Evolutionary conservation across 2,329 filamentous ascomycete genomes (phyloP), one percentile per base, ranked within the genome.

Genomic region (Ceratocystis papillata): DNA sequence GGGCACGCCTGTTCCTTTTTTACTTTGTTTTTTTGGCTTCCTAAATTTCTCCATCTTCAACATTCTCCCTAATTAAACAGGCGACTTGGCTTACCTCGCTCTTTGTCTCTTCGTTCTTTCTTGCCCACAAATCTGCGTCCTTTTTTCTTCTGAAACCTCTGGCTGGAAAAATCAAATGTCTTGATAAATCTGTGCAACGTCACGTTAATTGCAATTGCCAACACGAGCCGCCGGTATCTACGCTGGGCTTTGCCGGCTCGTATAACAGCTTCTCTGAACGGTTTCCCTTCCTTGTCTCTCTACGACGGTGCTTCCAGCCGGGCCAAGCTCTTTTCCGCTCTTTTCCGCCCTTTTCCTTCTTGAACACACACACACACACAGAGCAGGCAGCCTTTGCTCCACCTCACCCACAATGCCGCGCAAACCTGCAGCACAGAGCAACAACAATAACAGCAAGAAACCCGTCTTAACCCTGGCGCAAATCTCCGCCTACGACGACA

Each of bases 401-500:
- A 15, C 37, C 37, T 41, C 37, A 5, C 17, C 62, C 62, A 64
- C 46, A 46, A 67, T 65, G 57, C 44, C 45, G 20, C 65, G 65
- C 33, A 67, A 61, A 44, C 48, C 45, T 22, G 17, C 60, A 33
- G 33, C 50, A 37, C 53, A 44, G 12, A 33, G 37, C 37, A 41
- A 15, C 37, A 41, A 15, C 37, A 41, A 41, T 22, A 28, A 48
- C 15, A 71, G 75, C 20, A 83, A 87, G 76, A 88, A 82, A 78
- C 85, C 88, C 73, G 84, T 85, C 69, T 81, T 99, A 71, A 96
- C 91, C 6, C 80, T 97, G 71, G 86, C 87, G 68, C 92, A 96
- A 79, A 79, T 99, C 72, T 88, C 91, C 41, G 87, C 88, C 62
- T 97, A 97, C 79, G 94, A 99, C 77, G 94, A 99, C 76, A 87